Evolutionary conservation across 345 rosid species (phyloP).

Genomic region (Dovyalis caffra): DNA sequence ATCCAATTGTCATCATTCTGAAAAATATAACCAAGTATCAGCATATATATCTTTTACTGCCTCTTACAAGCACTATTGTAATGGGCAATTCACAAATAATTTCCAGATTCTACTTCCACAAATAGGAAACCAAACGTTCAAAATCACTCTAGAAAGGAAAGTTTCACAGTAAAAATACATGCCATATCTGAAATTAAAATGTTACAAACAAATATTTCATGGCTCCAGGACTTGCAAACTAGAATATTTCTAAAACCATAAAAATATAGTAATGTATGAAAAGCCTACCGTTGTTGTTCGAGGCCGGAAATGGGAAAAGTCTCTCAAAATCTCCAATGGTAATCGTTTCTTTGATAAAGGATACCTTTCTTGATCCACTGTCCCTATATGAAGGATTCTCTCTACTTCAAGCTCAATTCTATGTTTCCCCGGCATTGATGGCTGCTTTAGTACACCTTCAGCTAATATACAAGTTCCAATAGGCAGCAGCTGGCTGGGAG

Average conservation of each 20-base stretch:
- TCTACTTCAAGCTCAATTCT: constrained; percentile 59
- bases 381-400: constrained; percentile 75
- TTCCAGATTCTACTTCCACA: background rate
- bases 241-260: too few relatives aligned
- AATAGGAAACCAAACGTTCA: background rate
- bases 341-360: constrained; percentile 64
- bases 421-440: constrained; percentile 33
- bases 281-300: constrained; percentile 73
- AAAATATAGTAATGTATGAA: background rate
- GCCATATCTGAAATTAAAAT: too few relatives aligned
- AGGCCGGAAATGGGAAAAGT: constrained; percentile 71
- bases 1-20: background rate
- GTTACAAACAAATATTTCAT: too few relatives aligned
- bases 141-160: too few relatives aligned
- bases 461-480: constrained; percentile 69
- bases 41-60: background rate
- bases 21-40: background rate
- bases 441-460: constrained; percentile 53
- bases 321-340: constrained; percentile 65
- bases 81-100: background rate
- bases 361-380: constrained; percentile 56
- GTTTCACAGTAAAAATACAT: too few relatives aligned
- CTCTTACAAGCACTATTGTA: background rate
- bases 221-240: background rate
- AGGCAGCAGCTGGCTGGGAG: constrained; percentile 45